Evolutionary conservation across 2,329 filamentous ascomycete species (phyloP).

Genomic region (Hymenoscyphus repandus): DNA sequence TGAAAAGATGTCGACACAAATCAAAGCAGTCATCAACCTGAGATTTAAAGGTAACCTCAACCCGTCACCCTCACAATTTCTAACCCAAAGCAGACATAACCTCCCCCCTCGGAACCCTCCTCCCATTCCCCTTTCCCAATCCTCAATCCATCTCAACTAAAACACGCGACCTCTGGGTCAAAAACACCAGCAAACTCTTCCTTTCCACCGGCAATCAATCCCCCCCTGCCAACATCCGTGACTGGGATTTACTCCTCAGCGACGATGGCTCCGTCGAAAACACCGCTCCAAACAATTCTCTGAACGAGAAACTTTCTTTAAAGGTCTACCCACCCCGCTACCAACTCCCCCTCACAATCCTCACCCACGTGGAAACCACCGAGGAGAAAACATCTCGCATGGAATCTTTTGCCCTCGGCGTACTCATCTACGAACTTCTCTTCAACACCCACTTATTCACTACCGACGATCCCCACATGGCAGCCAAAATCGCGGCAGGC

Average conservation of each 20-base stretch:
- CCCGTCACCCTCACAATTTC: no score
- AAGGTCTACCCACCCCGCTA: constrained; percentile 16
- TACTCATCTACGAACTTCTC: constrained; percentile 14
- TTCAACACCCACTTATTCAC: constrained; percentile 10
- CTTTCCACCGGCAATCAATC: no score
- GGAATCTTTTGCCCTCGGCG: constrained; percentile 17
- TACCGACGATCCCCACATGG: constrained; percentile 2
- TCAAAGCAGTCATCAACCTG: no score
- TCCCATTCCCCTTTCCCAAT: no score
- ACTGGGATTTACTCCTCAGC: constrained; percentile 14
- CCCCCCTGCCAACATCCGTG: constrained; percentile 4
- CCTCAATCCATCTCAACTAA: no score
- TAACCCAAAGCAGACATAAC: no score
- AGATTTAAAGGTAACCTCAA: no score
- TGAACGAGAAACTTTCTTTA: background rate
- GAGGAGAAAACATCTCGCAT: constrained; percentile 12
- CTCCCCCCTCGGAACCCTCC: no score
- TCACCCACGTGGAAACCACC: constrained; percentile 2
- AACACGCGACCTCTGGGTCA: no score
- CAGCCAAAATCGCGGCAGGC: constrained; percentile 5
- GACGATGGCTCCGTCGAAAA: constrained; percentile 13
- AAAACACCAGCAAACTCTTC: no score
- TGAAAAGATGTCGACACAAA: no score
- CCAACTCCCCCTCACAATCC: constrained; percentile 8
- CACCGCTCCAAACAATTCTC: background rate